Base-by-base conservation (phyloP, 441 rosid species). In the Euphorbia schlechtendalii region DNA sequence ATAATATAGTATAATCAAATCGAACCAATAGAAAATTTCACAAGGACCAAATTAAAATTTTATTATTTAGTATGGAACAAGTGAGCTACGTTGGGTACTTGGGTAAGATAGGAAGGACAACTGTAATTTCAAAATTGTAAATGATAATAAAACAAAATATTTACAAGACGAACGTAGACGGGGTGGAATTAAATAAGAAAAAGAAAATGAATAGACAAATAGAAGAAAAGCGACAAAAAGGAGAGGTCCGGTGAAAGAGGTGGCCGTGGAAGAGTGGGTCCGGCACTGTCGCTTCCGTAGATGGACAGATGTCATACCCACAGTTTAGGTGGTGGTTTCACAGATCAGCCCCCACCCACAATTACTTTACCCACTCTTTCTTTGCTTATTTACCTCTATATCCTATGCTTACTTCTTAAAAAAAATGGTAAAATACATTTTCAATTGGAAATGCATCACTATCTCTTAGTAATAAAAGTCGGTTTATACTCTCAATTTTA, bases 261-360 rank as follows among this genome's bases (percentile, higher is more conserved):
- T 71, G 77, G 77, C 46, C 65, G 34, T 22, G 17, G 61, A 34
- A 21, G 56, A 27, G 13, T 78, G 84, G 88, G 78, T 12, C 73
- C 81, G 27, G 8, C 20, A 3, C 90, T 76, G 34, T 32, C 81
- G 61, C 69, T 86, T 83, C 81, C 41, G 61, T 56, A 82, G 69
- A 58, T 5, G 65, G 81, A 69, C 87, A 84, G 22, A 46, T 67
- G 78, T 76, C 76, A 76, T 80, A 70, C 54, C 13, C 28, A 28
- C 0, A 46, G 51, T n/a, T 30, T 32, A 32, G 12, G 77, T 63
- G 61, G 70, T 41, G 55, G n/a, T 51, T 27, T 32, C 9, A 22
- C 7, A 17, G 18, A n/a, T 8, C 24, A 15, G n/a, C 6, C 30
- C 63, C 75, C 27, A 20, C 69, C 24, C 63, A 64, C 68, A 68